A percentile compares a stretch with the other conserved stretches of the same genome.
Conservation (phyloP, 2,329 filamentous ascomycete genomes). For the Paracamarosporium sp. region DNA sequence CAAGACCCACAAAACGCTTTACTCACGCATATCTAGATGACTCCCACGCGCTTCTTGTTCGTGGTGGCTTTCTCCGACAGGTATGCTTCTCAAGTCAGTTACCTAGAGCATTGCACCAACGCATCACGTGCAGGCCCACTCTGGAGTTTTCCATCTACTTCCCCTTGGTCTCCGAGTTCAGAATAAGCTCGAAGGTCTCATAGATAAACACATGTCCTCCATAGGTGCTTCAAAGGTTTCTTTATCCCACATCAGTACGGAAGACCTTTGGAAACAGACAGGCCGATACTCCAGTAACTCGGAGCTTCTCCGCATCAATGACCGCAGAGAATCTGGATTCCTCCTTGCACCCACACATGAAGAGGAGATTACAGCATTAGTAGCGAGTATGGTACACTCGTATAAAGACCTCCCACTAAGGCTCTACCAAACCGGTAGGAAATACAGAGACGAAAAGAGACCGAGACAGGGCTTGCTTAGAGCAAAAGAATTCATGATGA, state of each 20-base stretch:
- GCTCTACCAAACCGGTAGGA: slow-evolving; percentile 90
- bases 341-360: slow-evolving; percentile 93
- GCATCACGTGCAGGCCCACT: slow-evolving; percentile 68
- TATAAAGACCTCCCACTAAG: slow-evolving; percentile 86
- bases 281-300: slow-evolving; percentile 78
- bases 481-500: slow-evolving; percentile 94
- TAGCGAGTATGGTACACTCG: slow-evolving; percentile 75
- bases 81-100: slow-evolving; percentile 21
- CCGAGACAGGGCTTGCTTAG: slow-evolving; percentile 88
- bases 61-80: slow-evolving; percentile 55
- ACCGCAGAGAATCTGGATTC: slow-evolving; percentile 76
- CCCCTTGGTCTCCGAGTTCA: slow-evolving; percentile 87
- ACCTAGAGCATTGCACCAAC: neutral
- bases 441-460: slow-evolving; percentile 91
- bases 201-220: slow-evolving; percentile 87
- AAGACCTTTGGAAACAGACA: slow-evolving; percentile 81
- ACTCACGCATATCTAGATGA: slow-evolving; percentile 34
- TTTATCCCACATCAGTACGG: slow-evolving; percentile 84
- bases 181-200: slow-evolving; percentile 81
- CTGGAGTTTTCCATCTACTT: slow-evolving; percentile 90
- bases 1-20: neutral
- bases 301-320: slow-evolving; percentile 84
- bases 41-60: slow-evolving; percentile 52
- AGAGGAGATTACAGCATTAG: slow-evolving; percentile 89
- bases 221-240: slow-evolving; percentile 83